phyloP scores from a whole-genome alignment of 2,329 filamentous ascomycete genomes.

The Diplodia seriata region DNA sequence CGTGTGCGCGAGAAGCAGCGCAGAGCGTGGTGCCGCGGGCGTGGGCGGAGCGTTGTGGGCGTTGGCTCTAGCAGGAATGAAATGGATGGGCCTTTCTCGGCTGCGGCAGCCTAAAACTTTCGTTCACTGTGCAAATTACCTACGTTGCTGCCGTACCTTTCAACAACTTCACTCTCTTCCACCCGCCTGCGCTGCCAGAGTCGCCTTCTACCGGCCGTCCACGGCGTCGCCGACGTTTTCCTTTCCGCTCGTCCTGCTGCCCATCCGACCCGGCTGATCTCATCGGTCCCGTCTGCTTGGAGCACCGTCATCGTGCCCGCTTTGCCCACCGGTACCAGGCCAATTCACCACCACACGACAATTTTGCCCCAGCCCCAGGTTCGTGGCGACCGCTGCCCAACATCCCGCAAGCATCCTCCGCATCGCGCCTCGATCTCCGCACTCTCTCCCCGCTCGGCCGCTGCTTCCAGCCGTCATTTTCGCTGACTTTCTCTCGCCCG shows the following conservation, averaged over 20 bases:
- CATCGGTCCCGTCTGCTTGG: constrained; percentile 28
- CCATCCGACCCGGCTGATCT: constrained; percentile 29
- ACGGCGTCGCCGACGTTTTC: constrained; percentile 28
- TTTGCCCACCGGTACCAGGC: constrained; percentile 22
- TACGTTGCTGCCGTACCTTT: constrained; percentile 25
- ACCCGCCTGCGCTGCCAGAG: constrained; percentile 28
- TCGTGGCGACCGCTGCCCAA: constrained; percentile 26
- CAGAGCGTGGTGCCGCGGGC: constrained; percentile 10
- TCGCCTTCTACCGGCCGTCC: constrained; percentile 25
- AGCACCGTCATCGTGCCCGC: constrained; percentile 33
- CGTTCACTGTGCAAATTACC: constrained; percentile 30
- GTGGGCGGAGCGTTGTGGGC: constrained; percentile 25
- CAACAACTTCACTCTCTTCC: constrained; percentile 29
- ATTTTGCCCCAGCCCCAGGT: constrained; percentile 30
- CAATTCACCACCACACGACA: constrained; percentile 32
- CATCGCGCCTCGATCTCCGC: not conserved
- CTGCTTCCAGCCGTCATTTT: constrained; percentile 8
- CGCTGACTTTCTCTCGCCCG: constrained; percentile 26
- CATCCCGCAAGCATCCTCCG: not conserved
- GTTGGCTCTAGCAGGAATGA: constrained; percentile 6
- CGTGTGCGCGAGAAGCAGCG: not conserved
- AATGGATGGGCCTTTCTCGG: constrained; percentile 3
- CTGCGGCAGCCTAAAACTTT: constrained; percentile 23
- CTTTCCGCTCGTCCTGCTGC: constrained; percentile 28
- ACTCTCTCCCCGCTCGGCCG: not conserved